A percentile compares a stretch with the other conserved stretches of the same genome.
phyloP scores from a whole-genome alignment of 495 filamentous ascomycete genomes.

The Emericellopsis terricola region DNA sequence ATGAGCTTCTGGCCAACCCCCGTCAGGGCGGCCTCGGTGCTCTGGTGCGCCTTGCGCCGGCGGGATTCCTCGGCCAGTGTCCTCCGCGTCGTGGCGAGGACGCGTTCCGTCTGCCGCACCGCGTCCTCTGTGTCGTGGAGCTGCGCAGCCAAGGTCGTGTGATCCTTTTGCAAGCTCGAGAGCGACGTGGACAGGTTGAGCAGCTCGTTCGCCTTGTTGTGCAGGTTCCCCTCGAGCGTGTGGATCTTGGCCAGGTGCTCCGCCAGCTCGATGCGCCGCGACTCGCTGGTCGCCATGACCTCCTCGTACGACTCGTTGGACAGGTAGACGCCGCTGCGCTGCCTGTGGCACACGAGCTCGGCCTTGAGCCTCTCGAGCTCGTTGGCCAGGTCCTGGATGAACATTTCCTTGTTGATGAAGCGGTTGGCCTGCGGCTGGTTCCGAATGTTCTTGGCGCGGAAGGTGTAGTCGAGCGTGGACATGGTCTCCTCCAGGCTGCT shows the following conservation, averaged over 20 bases:
- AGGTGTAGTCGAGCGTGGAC: constrained; percentile 92
- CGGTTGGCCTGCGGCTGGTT: constrained; percentile 96
- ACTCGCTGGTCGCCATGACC: constrained; percentile 78
- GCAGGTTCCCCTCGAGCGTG: constrained; percentile 71
- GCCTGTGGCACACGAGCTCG: constrained; percentile 80
- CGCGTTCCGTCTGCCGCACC: constrained; percentile 72
- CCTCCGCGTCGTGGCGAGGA: constrained; percentile 55
- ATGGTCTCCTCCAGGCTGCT: constrained; percentile 96
- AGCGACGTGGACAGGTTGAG: constrained; percentile 72
- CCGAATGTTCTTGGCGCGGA: constrained; percentile 92
- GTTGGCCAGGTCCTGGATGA: constrained; percentile 75
- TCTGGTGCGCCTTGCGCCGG: constrained; percentile 67
- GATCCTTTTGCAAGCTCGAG: constrained; percentile 68
- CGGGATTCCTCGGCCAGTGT: constrained; percentile 62
- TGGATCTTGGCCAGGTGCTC: constrained; percentile 87
- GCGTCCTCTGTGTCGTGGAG: constrained; percentile 64
- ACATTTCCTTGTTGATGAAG: constrained; percentile 74
- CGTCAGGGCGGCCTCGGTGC: constrained; percentile 61
- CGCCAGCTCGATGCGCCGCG: constrained; percentile 75
- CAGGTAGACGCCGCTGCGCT: constrained; percentile 89
- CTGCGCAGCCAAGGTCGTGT: constrained; percentile 49
- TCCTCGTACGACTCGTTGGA: constrained; percentile 71
- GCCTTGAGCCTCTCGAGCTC: constrained; percentile 90
- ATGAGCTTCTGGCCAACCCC: constrained; percentile 57
- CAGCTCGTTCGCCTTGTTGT: constrained; percentile 82